These are phyloP conservation scores for Nakazawaea anatomiae DNA, from an alignment of 805 yeast species.

Conservation along the genomic window DNA sequence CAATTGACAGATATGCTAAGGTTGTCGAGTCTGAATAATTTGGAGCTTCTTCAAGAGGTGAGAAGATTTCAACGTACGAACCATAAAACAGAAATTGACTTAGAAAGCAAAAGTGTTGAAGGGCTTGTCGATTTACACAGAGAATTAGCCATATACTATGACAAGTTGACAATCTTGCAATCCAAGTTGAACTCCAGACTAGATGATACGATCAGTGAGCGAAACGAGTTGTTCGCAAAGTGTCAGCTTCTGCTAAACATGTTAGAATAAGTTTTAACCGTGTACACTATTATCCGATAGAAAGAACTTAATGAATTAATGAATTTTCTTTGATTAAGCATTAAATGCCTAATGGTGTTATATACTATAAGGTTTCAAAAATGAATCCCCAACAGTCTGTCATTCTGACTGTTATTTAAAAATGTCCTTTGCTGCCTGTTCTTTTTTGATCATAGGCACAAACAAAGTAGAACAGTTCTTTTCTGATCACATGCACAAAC, in stretches of 20 bases:
- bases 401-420: too few relatives aligned
- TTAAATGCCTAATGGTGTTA: not conserved
- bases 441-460: too few relatives aligned
- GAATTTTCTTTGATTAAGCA: too few relatives aligned
- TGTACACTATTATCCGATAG: not conserved
- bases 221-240: constrained; percentile 5
- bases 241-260: constrained; percentile 4
- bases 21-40: constrained; percentile 1
- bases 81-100: not conserved
- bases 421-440: too few relatives aligned
- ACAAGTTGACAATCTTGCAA: not conserved
- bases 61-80: not conserved
- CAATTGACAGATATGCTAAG: constrained; percentile 1
- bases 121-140: not conserved
- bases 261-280: not conserved
- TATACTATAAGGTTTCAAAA: not conserved
- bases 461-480: too few relatives aligned
- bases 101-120: not conserved
- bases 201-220: not conserved
- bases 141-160: not conserved
- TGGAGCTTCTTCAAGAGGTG: constrained; percentile 1
- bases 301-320: not conserved
- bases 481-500: too few relatives aligned
- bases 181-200: not conserved
- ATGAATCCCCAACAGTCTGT: too few relatives aligned